phyloP scores from a whole-genome alignment of 805 yeast genomes.

The Yarrowia hollandica region DNA sequence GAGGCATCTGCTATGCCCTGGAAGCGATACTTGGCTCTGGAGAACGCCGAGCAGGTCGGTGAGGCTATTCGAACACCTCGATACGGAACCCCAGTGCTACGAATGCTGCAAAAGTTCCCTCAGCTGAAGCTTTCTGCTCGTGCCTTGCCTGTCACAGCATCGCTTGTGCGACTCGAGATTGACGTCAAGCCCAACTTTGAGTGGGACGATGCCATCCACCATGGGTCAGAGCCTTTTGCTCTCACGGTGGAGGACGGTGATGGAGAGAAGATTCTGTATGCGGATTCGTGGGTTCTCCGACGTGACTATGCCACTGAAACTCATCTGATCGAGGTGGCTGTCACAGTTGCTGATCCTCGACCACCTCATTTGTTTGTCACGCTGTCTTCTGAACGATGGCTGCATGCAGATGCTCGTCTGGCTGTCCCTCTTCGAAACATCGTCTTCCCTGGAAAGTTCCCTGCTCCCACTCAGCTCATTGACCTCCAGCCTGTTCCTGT shows the following conservation, averaged over 20 bases:
- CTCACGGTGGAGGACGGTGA: constrained; percentile 79
- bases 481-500: constrained; percentile 54
- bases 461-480: constrained; percentile 60
- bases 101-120: constrained; percentile 73
- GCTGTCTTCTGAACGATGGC: constrained; percentile 79
- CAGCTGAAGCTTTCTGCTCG: constrained; percentile 56
- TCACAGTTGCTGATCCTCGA: constrained; percentile 53
- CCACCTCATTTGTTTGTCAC: constrained; percentile 78
- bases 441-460: constrained; percentile 61
- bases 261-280: constrained; percentile 69
- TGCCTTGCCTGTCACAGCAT: constrained; percentile 76
- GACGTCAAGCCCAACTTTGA: constrained; percentile 71
- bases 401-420: constrained; percentile 66
- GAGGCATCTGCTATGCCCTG: constrained; percentile 85
- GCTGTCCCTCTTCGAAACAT: constrained; percentile 59
- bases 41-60: constrained; percentile 72
- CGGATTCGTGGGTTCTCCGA: constrained; percentile 55
- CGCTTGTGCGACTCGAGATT: constrained; percentile 63
- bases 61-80: constrained; percentile 75
- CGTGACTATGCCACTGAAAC: constrained; percentile 53
- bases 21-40: constrained; percentile 67
- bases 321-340: constrained; percentile 62
- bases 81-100: constrained; percentile 54
- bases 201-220: constrained; percentile 72
- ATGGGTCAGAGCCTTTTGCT: constrained; percentile 62